Evolutionary conservation across 495 filamentous ascomycete species (phyloP), one percentile per base, ranked within the genome.

Genomic region (Penicillium daleae): DNA sequence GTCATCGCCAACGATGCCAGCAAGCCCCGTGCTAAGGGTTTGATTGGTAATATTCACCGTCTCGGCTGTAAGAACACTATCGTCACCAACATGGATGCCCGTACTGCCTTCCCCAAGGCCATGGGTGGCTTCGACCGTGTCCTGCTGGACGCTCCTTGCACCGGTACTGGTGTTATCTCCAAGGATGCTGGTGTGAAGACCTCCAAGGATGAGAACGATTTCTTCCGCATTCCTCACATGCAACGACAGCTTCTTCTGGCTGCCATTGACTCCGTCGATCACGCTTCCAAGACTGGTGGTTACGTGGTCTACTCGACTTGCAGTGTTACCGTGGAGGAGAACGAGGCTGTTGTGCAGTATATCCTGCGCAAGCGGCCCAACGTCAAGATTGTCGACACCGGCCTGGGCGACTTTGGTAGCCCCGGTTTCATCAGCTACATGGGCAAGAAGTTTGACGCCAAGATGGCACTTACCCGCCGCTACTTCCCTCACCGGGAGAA

Each of bases 21-120:
- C 82, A 97, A 97, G 70, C 74, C 86, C 39, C 91, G 95, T 85
- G 85, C 94, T 29, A 97, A 97, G 79, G 96, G 91, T 90, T 75
- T 99, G 60, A 97, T 98, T 68, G 95, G 95, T 78, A 99, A 99
- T 79, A 92, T 98, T 65, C 93, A 97, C 76, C 92, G 95, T 75
- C 85, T 99, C 6, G 95, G 95, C 37, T 91, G 86, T 66, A 91
- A 92, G 72, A 99, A 99, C 78, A 91, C 89, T 26, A 88, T 99
- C 64, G 92, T 99, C 19, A 97, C 91, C 82, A 92, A 94, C 76
- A 90, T 97, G 75, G 92, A 96, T 75, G 95, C 93, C 3, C 87
- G 89, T 59, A 91, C 93, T 68, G 79, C 77, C 15, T 98, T 97
- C 77, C 95, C 95, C 19, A 89, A 89, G 61, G 89, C 96, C 24